phyloP scores from a whole-genome alignment of 116 monocot species.

The Papilionanthe hybrid region DNA sequence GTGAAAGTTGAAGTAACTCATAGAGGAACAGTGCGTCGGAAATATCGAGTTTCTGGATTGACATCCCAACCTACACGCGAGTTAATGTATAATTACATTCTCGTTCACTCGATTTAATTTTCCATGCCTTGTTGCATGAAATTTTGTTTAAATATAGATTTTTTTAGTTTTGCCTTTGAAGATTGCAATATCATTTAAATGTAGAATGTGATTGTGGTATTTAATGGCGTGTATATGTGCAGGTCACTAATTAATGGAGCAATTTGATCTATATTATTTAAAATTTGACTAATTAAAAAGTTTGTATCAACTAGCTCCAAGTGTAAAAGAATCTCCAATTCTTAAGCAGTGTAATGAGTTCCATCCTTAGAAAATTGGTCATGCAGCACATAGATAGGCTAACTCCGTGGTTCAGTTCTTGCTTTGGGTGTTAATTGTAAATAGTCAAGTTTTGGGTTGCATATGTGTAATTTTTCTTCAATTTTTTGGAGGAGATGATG shows the following conservation, averaged over 20 bases:
- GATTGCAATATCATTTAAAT: not conserved
- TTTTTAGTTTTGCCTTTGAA: not conserved
- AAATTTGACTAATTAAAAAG: too few relatives aligned
- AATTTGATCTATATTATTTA: too few relatives aligned
- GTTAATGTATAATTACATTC: slow-evolving; percentile 50
- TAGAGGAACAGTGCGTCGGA: slow-evolving; percentile 76
- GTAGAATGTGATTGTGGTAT: not conserved
- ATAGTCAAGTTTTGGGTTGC: too few relatives aligned
- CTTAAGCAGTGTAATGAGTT: too few relatives aligned
- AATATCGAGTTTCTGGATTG: slow-evolving; percentile 65
- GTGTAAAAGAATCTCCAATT: too few relatives aligned
- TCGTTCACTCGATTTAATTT: not conserved
- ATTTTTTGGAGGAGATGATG: not conserved
- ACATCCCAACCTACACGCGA: slow-evolving; percentile 78
- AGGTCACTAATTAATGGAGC: not conserved
- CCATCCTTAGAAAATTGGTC: too few relatives aligned
- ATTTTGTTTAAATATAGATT: not conserved
- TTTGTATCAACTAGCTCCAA: too few relatives aligned
- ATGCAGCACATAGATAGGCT: too few relatives aligned
- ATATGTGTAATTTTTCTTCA: not conserved
- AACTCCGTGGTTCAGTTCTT: too few relatives aligned
- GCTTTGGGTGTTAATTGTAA: too few relatives aligned
- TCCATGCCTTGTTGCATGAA: not conserved
- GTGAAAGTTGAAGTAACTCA: slow-evolving; percentile 96
- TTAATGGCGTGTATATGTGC: not conserved